A percentile compares a stretch with the other conserved stretches of the same genome.
These are phyloP conservation scores for Dactylellina sp. DNA, from an alignment of 2,329 filamentous ascomycete genomes.

Conservation along the genomic window DNA sequence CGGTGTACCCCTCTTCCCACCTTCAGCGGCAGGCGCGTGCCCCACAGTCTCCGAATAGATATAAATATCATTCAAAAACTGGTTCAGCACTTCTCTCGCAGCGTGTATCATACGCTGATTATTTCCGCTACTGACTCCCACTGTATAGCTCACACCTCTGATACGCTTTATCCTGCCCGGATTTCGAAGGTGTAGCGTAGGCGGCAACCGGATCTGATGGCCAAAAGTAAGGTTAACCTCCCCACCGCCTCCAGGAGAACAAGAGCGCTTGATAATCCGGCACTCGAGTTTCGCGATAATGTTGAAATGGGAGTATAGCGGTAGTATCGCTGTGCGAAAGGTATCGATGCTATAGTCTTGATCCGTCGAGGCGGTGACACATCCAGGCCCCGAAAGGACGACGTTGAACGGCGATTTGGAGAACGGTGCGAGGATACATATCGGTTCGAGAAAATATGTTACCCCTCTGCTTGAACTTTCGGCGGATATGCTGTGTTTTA, in stretches of 20 bases:
- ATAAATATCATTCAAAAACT: constrained; percentile 87
- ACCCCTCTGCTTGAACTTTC: constrained; percentile 81
- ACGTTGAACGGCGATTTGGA: constrained; percentile 92
- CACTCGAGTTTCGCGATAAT: constrained; percentile 89
- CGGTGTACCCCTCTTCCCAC: constrained; percentile 76
- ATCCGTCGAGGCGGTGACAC: constrained; percentile 88
- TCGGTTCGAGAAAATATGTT: constrained; percentile 89
- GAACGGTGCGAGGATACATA: constrained; percentile 92
- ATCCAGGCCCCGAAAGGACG: constrained; percentile 86
- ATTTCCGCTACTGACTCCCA: constrained; percentile 90
- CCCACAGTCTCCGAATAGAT: constrained; percentile 76
- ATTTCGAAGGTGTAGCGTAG: constrained; percentile 88
- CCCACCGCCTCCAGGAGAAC: constrained; percentile 81
- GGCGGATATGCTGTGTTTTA: constrained; percentile 80
- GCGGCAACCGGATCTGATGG: constrained; percentile 90
- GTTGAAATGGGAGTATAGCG: constrained; percentile 88
- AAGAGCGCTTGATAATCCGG: constrained; percentile 81
- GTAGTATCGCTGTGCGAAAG: constrained; percentile 90
- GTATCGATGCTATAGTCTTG: constrained; percentile 93
- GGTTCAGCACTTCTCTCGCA: constrained; percentile 86
- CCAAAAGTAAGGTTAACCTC: constrained; percentile 94
- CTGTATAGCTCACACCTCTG: constrained; percentile 91
- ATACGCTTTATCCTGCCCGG: constrained; percentile 88
- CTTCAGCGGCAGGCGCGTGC: constrained; percentile 46
- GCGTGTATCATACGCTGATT: constrained; percentile 95